phyloP scores from a whole-genome alignment of 768 basidiomycete species.

The Suillus subalutaceus region DNA sequence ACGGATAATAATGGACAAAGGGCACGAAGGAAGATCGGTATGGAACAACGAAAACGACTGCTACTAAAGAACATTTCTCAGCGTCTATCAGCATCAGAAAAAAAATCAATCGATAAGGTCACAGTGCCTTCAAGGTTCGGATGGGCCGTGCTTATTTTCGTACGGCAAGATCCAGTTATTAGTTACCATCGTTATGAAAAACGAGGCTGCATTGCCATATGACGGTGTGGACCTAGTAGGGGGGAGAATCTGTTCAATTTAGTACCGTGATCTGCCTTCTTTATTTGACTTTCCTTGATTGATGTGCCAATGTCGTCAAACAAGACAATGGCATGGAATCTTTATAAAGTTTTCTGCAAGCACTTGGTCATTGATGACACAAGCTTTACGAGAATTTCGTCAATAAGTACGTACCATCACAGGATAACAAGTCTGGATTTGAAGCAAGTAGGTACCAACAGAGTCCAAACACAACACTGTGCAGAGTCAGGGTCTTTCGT shows the following conservation, averaged over 20 bases:
- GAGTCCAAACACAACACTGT: neutral
- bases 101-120: neutral
- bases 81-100: neutral
- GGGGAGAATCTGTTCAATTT: neutral
- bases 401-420: neutral
- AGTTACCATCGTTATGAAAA: neutral
- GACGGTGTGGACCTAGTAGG: neutral
- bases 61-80: neutral
- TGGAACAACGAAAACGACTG: neutral
- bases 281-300: too few relatives aligned
- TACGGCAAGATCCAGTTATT: neutral
- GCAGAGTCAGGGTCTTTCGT: neutral
- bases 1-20: neutral
- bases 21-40: neutral
- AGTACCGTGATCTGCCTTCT: too few relatives aligned
- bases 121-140: neutral
- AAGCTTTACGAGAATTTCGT: neutral
- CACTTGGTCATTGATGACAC: too few relatives aligned
- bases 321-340: neutral
- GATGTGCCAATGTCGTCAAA: neutral
- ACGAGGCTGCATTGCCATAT: neutral
- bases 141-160: neutral
- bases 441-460: neutral
- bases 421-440: neutral
- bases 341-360: neutral